Conservation (phyloP, 1,139 yeast genomes). For the Suhomyces panamericanus region DNA sequence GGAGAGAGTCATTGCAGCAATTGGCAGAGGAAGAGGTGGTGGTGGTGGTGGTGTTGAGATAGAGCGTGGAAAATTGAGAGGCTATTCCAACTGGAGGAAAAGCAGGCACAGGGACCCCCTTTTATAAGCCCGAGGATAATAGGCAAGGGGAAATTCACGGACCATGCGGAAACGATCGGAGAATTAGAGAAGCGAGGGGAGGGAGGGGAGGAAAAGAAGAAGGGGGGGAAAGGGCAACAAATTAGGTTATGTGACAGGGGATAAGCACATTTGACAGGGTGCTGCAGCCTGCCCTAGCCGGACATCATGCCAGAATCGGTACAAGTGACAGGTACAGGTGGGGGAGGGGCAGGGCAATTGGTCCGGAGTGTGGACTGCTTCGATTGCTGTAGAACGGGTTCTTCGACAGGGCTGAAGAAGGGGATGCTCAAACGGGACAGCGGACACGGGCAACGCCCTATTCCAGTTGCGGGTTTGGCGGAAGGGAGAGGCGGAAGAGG, state of each 20-base stretch:
- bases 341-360: too few species aligned
- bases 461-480: constrained; percentile 1
- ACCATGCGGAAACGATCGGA: not conserved
- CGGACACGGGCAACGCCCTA: not conserved
- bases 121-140: not conserved
- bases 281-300: not conserved
- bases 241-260: too few species aligned
- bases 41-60: not conserved
- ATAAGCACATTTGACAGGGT: not conserved
- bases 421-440: too few species aligned
- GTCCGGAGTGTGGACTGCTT: too few species aligned
- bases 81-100: not conserved
- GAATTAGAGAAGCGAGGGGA: too few species aligned
- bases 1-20: constrained; percentile 25
- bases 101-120: not conserved
- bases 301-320: not conserved
- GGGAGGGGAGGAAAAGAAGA: too few species aligned
- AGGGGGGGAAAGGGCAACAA: too few species aligned
- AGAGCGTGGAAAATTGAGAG: not conserved
- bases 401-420: too few species aligned
- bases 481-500: not conserved
- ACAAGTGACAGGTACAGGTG: not conserved
- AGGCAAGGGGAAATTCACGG: not conserved
- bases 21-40: not conserved
- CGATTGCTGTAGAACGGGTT: too few species aligned